A percentile compares a stretch with the other conserved stretches of the same genome.
Conservation (phyloP, 805 yeast species). For the Pichia membranifaciens region DNA sequence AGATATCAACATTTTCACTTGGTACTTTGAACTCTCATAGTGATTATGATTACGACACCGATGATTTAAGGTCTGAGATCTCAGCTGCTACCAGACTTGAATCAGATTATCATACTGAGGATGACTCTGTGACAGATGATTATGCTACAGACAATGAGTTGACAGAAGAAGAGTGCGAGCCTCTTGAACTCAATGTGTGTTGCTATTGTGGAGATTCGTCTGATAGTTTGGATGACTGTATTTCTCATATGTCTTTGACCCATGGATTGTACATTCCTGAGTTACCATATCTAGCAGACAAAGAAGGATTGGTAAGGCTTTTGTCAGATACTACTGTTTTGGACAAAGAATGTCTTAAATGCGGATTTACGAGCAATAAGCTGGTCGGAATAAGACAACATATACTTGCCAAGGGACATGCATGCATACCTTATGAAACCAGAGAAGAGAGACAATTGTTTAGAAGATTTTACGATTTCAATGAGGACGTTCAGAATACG, state of each 20-base stretch:
- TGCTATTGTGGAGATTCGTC: conserved; percentile 44
- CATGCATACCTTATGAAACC: conserved; percentile 80
- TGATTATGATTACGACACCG: conserved; percentile 20
- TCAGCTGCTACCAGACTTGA: conserved; percentile 3
- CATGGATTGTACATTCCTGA: conserved; percentile 93
- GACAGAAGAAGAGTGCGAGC: conserved; percentile 21
- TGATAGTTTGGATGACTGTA: conserved; percentile 36
- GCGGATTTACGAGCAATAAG: conserved; percentile 73
- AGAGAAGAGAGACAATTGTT: conserved; percentile 66
- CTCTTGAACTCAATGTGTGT: conserved; percentile 39
- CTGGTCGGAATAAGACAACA: conserved; percentile 86
- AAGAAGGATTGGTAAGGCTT: conserved; percentile 62
- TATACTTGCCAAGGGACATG: conserved; percentile 76
- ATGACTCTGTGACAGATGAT: conserved; percentile 4
- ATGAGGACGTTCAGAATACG: conserved; percentile 18
- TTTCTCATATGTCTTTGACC: conserved; percentile 65
- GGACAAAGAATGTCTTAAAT: conserved; percentile 76
- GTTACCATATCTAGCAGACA: conserved; percentile 56
- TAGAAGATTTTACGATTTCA: conserved; percentile 72
- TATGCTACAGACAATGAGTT: conserved; percentile 6
- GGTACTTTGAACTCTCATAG: conserved; percentile 27
- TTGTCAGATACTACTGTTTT: conserved; percentile 71
- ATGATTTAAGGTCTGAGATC: conserved; percentile 20
- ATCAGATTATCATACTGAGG: conserved; percentile 9
- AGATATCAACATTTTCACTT: conserved; percentile 51